Evolutionary conservation across 306 rosid species (phyloP), one percentile per base, ranked within the genome.

Genomic region (Cucurbita ficifolia): DNA sequence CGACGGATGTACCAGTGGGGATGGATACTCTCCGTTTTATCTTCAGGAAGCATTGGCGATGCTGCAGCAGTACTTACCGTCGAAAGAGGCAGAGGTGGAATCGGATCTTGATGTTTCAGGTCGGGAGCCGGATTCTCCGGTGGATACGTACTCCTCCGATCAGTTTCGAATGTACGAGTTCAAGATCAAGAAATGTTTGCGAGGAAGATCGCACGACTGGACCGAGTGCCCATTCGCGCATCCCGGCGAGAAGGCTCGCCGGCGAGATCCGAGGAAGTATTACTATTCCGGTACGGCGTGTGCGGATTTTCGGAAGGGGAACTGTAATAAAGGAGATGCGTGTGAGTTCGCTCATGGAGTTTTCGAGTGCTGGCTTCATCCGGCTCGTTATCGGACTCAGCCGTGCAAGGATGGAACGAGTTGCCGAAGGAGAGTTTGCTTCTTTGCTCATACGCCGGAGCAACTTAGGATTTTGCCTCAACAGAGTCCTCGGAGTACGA

Each of bases 221-320:
- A 94, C 99, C 0, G 99, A 94, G 88, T 94, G 99, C 64, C 99
- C 99, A 8, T 94, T 86, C 75, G 99, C 99, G 0, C 99, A 94
- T 69, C 99, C 97, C 4, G 99, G 99, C 4, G 99, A 94, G 84
- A 94, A 94, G 80, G 99, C 99, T 18, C 92, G 99, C 74, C 89
- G 99, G n/a, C 76, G 97, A 1, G 99, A 94, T 49, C 99, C 99
- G 24, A 82, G 95, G 59, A 89, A 86, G 86, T 91, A 70, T 6
- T 94, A 91, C 79, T 94, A 94, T 46, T 91, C 97, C 2, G 97
- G 99, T 5, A 81, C 95, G 50, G 94, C 97, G 3, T 94, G 99
- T 54, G 96, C 99, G 0, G 99, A 94, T 58, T 94, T 94, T 56
- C 89, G 99, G 0, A 94, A 94, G 11, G 99, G 99, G 0, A 91